Base-by-base conservation (phyloP, 2,329 filamentous ascomycete genomes). In the Cercospora sp. region DNA sequence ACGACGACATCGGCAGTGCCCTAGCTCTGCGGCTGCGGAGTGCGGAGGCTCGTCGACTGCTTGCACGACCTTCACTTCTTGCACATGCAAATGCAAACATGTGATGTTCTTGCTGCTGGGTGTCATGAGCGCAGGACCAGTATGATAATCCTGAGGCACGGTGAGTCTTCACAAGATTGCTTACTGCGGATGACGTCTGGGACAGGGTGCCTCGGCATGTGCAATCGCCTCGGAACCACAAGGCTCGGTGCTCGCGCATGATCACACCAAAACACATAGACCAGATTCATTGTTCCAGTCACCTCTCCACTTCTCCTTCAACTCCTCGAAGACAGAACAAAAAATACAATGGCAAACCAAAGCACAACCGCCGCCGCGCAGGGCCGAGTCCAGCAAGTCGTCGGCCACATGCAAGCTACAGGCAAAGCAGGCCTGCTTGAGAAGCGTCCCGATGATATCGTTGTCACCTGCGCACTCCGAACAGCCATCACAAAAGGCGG, bases 401-500 rank as follows among this genome's bases (percentile, higher is more conserved):
- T 83, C 64, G 83, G 83, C 72, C 87, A 89, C 76, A 80, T 89
- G 72, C 78, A 80, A 67, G 77, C 81, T n/a, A 77, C 79, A 60
- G 83, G 82, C 63, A 80, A 75, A 70, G 75, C 80, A 69, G 76
- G 79, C 6, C 76, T 86, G 55, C 77, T 85, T 55, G 78, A 81
- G 75, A 85, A 89, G 78, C 82, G 84, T 71, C 83, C 87, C 59
- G 86, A 89, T 79, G 87, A 90, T 77, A 88, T 98, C 73, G 95
- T 99, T 76, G 89, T 99, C 70, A 98, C 95, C 70, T 92, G 91
- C 73, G 92, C 91, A 74, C 91, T 97, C 77, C 93, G 95, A 76
- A 96, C 93, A 16, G 88, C 95, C 76, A 89, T 98, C 81, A 97
- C 93, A 73, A 96, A 93, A 81, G 94, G 93, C 74, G 93, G 94